A percentile compares a stretch with the other conserved stretches of the same genome.
These are phyloP conservation scores for Hippophae rhamnoides DNA, from an alignment of 306 rosid genomes.

Conservation along the genomic window DNA sequence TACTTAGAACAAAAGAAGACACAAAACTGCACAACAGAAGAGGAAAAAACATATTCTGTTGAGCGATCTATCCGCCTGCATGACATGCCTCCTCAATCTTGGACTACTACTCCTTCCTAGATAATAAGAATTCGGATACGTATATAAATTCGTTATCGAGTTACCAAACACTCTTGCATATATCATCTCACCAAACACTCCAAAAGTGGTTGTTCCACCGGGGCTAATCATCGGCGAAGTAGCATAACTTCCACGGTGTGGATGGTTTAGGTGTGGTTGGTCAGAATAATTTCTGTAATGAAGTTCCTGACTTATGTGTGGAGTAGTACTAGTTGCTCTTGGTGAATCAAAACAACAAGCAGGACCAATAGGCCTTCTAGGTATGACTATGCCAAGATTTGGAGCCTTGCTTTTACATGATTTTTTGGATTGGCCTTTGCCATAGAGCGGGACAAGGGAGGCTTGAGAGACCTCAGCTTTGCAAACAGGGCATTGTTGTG, in stretches of 20 bases:
- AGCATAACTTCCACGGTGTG: conserved; percentile 16
- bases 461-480: conserved; percentile 61
- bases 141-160: conserved; percentile 42
- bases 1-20: conserved; percentile 59
- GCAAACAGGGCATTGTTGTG: conserved; percentile 71
- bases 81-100: conserved; percentile 59
- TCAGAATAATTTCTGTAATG: conserved; percentile 25
- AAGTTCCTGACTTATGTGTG: conserved; percentile 23
- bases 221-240: conserved; percentile 28
- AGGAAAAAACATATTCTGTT: conserved; percentile 61
- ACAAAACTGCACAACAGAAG: conserved; percentile 55
- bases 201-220: conserved; percentile 27
- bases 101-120: conserved; percentile 39
- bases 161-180: conserved; percentile 69
- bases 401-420: conserved; percentile 34
- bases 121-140: conserved; percentile 51
- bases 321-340: conserved; percentile 17
- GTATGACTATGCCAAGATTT: conserved; percentile 39
- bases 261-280: conserved; percentile 27
- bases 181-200: conserved; percentile 58
- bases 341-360: conserved; percentile 24
- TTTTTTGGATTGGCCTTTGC: conserved; percentile 35
- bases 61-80: conserved; percentile 64
- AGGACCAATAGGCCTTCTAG: conserved; percentile 53
- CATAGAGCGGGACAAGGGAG: conserved; percentile 70